Evolutionary conservation across 768 basidiomycete genomes (phyloP).

Genomic region (Clavaria fumosa): DNA sequence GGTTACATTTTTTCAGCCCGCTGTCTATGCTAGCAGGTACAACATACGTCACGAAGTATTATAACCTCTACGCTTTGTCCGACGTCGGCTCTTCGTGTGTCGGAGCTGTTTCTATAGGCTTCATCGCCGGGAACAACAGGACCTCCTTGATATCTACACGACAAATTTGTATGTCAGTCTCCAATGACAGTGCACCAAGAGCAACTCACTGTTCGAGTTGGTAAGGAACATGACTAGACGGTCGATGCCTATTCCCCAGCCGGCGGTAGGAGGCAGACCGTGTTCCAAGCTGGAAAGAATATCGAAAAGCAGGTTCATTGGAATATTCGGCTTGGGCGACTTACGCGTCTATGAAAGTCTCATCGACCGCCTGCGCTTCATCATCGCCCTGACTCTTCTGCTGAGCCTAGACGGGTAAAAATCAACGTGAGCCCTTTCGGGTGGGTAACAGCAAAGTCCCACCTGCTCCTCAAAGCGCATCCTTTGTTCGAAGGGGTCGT

Average conservation of each 20-base stretch:
- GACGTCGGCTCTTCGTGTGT: no score
- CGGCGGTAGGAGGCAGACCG: constrained; percentile 92
- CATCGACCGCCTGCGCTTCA: constrained; percentile 94
- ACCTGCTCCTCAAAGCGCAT: constrained; percentile 92
- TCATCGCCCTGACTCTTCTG: constrained; percentile 98
- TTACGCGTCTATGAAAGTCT: constrained; percentile 89
- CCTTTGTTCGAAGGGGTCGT: constrained; percentile 95
- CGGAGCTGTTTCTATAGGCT: constrained; percentile 40
- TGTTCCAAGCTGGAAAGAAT: constrained; percentile 62
- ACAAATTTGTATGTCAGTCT: constrained; percentile 1
- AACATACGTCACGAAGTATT: no score
- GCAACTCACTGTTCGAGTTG: constrained; percentile 70
- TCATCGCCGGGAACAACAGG: constrained; percentile 93
- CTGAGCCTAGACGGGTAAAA: constrained; percentile 30
- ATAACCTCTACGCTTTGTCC: no score
- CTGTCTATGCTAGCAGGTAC: no score
- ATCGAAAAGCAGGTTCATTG: background rate
- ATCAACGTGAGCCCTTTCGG: constrained; percentile 1
- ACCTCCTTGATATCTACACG: constrained; percentile 88
- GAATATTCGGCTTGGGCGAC: no score
- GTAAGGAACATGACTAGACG: constrained; percentile 98
- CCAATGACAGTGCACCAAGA: constrained; percentile 4
- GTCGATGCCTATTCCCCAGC: constrained; percentile 94
- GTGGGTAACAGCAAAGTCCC: constrained; percentile 5
- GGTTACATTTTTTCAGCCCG: no score